Evolutionary conservation across 140 eudicot genomes (phyloP).

Genomic region (Erigeron philadelphicus): DNA sequence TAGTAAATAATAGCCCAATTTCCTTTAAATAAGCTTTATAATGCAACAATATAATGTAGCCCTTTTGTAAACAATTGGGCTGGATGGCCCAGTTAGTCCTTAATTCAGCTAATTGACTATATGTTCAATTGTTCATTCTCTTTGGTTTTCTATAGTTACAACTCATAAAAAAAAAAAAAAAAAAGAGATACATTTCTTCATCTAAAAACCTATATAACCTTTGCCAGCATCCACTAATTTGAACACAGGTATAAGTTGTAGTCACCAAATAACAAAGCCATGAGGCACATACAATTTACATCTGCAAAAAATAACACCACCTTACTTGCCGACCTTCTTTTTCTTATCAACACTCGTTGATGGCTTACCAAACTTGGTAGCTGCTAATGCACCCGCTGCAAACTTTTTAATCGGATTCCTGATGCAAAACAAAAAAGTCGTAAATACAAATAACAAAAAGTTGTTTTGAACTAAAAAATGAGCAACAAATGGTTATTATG

Average conservation of each 20-base stretch:
- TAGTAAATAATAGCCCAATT: too few relatives aligned
- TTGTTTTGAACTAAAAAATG: constrained; percentile 4
- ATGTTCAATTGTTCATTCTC: constrained; percentile 21
- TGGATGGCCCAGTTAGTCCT: background rate
- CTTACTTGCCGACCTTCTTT: constrained; percentile 27
- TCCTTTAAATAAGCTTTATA: too few relatives aligned
- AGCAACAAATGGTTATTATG: constrained; percentile 4
- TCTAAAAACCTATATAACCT: constrained; percentile 8
- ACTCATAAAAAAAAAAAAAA: constrained; percentile 16
- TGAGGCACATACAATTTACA: too few relatives aligned
- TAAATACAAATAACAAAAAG: background rate
- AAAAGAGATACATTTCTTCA: background rate
- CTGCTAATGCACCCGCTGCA: constrained; percentile 21
- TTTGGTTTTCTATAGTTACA: constrained; percentile 19
- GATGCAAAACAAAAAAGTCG: background rate
- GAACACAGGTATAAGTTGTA: constrained; percentile 6
- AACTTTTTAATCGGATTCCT: constrained; percentile 26
- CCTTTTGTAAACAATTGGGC: background rate
- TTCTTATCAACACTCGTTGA: constrained; percentile 1
- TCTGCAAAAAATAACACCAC: too few relatives aligned
- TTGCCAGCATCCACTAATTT: constrained; percentile 6
- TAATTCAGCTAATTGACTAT: too few relatives aligned
- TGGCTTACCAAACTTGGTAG: constrained; percentile 13
- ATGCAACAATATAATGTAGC: background rate
- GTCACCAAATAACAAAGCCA: background rate